A percentile compares a stretch with the other conserved stretches of the same genome.
Conservation (phyloP, 2,329 filamentous ascomycete species). For the Mariannaea elegans region DNA sequence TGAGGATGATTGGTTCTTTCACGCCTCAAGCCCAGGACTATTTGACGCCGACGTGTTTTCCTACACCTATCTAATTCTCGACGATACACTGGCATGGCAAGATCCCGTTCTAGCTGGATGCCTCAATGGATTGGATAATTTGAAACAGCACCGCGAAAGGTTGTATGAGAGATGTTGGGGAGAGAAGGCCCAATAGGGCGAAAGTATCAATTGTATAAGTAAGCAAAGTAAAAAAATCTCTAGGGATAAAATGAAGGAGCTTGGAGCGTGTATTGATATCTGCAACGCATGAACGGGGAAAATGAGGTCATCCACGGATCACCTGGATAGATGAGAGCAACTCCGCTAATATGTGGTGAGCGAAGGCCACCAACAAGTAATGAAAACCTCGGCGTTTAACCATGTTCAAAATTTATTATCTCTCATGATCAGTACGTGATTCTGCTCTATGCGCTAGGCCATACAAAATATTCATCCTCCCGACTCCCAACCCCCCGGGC, state of each 20-base stretch:
- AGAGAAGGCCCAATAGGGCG: conserved; percentile 8
- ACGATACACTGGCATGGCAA: conserved; percentile 69
- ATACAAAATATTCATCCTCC: conserved; percentile 13
- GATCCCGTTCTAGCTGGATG: conserved; percentile 67
- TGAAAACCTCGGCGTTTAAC: background rate
- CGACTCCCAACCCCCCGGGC: background rate
- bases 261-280: conserved; percentile 12
- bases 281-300: conserved; percentile 12
- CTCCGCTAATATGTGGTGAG: conserved; percentile 2
- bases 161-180: conserved; percentile 48
- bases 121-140: conserved; percentile 64
- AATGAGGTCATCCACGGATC: background rate
- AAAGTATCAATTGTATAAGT: conserved; percentile 7
- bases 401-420: conserved; percentile 1
- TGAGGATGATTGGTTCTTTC: conserved; percentile 60
- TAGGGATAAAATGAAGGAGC: background rate
- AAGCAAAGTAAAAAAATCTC: conserved; percentile 1
- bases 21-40: conserved; percentile 64
- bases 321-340: conserved; percentile 9
- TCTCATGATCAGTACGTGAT: conserved; percentile 9
- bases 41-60: conserved; percentile 93
- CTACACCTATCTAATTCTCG: conserved; percentile 84
- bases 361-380: background rate
- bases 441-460: conserved; percentile 30
- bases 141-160: conserved; percentile 60